phyloP scores from a whole-genome alignment of 2,329 filamentous ascomycete genomes.

The Sphaerulina populicola region DNA sequence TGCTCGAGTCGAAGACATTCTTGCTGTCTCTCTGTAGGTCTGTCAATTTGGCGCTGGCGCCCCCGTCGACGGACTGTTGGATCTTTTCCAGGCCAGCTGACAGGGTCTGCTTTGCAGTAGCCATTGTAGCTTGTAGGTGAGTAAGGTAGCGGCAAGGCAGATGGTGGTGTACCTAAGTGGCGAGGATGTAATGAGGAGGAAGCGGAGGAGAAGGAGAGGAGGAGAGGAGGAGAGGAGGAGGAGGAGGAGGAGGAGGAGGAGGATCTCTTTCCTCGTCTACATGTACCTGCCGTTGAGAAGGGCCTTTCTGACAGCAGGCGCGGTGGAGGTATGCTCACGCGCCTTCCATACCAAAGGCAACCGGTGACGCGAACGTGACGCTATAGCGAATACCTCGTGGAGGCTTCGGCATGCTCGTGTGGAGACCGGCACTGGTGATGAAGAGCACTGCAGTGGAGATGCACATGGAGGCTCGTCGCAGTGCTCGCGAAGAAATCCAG shows the following conservation, averaged over 20 bases:
- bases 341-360: not conserved
- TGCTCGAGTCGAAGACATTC: constrained; percentile 48
- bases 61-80: constrained; percentile 29
- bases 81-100: constrained; percentile 25
- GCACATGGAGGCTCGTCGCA: not conserved
- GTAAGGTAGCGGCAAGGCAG: not conserved
- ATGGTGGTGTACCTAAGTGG: not conserved
- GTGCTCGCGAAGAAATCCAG: constrained; percentile 3
- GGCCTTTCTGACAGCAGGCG: constrained; percentile 3
- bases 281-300: not conserved
- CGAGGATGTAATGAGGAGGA: not conserved
- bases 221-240: not conserved
- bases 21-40: constrained; percentile 54
- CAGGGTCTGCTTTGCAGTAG: constrained; percentile 17
- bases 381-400: not conserved
- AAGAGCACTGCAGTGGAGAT: not conserved
- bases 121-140: constrained; percentile 16
- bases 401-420: constrained; percentile 1
- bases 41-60: constrained; percentile 45
- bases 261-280: not conserved
- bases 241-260: not conserved
- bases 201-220: not conserved
- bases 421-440: constrained; percentile 1
- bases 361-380: constrained; percentile 5
- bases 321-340: not conserved